Conservation (phyloP, 139 green algal species). For the Diplosphaera chodatii region DNA sequence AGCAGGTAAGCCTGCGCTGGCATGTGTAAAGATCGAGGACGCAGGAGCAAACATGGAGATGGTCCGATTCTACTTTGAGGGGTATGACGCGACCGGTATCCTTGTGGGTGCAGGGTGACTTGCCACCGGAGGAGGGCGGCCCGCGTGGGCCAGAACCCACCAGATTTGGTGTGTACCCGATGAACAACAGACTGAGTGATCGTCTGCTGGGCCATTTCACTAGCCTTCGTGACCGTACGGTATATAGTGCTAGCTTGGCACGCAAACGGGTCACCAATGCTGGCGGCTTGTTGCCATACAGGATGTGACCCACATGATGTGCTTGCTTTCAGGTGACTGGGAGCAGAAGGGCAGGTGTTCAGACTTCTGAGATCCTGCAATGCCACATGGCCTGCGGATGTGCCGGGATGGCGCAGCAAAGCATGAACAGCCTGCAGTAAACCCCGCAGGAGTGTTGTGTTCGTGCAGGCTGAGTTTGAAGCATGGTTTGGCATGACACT, state of each 20-base stretch:
- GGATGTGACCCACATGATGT: background rate
- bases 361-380: conserved; percentile 1
- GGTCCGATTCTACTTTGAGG: background rate
- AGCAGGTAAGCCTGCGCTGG: background rate
- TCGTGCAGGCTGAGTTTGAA: too few species aligned
- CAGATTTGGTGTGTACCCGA: background rate
- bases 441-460: too few species aligned
- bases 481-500: too few species aligned
- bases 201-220: background rate
- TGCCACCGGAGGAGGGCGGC: background rate
- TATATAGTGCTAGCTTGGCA: too few species aligned
- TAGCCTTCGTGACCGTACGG: background rate
- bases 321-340: background rate
- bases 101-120: background rate
- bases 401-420: too few species aligned
- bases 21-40: background rate
- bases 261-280: too few species aligned
- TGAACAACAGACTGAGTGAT: background rate
- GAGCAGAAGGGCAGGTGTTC: background rate
- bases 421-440: too few species aligned
- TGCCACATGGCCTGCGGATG: too few species aligned
- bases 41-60: background rate
- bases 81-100: background rate
- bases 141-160: background rate
- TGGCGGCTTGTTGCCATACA: background rate